phyloP scores from a whole-genome alignment of 2,329 filamentous ascomycete genomes.

The Stemphylium lycopersici region DNA sequence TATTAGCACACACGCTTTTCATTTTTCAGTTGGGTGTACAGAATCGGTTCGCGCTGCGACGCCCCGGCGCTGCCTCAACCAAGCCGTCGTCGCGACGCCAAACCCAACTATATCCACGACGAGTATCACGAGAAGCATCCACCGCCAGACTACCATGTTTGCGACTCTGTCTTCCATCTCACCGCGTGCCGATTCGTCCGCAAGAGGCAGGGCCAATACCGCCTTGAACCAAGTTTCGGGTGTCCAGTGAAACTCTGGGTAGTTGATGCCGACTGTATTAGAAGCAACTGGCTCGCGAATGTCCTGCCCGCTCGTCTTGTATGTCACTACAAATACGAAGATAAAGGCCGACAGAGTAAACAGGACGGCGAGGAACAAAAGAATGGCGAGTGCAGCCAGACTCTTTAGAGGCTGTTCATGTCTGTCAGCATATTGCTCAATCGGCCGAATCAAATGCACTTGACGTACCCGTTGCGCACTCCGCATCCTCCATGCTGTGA shows the following conservation, averaged over 20 bases:
- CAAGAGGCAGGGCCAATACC: slow-evolving; percentile 37
- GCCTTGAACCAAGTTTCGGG: slow-evolving; percentile 44
- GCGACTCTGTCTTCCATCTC: slow-evolving; percentile 30
- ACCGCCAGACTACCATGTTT: slow-evolving; percentile 42
- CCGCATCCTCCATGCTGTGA: slow-evolving; percentile 35
- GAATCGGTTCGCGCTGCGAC: slow-evolving; percentile 10
- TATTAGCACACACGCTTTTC: not conserved
- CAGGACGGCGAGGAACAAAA: slow-evolving; percentile 36
- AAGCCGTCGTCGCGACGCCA: slow-evolving; percentile 21
- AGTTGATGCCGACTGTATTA: slow-evolving; percentile 25
- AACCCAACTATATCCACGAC: slow-evolving; percentile 30
- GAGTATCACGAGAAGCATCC: slow-evolving; percentile 42
- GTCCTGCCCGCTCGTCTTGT: slow-evolving; percentile 35
- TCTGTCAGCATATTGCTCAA: not conserved
- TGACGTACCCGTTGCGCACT: slow-evolving; percentile 12
- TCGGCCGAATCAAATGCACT: not conserved
- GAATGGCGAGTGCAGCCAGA: slow-evolving; percentile 44
- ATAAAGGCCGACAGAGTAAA: slow-evolving; percentile 41
- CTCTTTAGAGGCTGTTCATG: slow-evolving; percentile 30
- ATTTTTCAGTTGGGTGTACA: slow-evolving; percentile 20
- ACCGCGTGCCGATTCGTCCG: slow-evolving; percentile 16
- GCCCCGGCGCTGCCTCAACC: slow-evolving; percentile 30
- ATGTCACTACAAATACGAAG: slow-evolving; percentile 40
- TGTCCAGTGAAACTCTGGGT: slow-evolving; percentile 38
- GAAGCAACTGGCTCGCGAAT: slow-evolving; percentile 29